Conservation (phyloP, 2,329 filamentous ascomycete species). For the Elsinoe arachidis region DNA sequence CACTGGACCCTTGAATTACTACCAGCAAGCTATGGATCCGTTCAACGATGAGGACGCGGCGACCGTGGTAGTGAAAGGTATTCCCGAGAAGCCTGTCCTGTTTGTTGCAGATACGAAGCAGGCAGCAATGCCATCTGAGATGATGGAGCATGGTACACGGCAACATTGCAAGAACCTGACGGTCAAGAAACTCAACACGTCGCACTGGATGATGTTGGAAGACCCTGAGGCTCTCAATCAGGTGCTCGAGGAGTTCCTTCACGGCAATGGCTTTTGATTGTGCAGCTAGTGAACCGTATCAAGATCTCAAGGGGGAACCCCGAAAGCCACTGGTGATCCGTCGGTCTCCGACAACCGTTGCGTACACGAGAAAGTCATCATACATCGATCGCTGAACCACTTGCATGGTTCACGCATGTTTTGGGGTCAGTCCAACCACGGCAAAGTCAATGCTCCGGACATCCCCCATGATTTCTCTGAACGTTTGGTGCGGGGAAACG, state of each 20-base stretch:
- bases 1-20: constrained; percentile 32
- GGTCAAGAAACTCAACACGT: constrained; percentile 27
- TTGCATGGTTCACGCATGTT: background rate
- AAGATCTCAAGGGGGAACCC: background rate
- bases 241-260: constrained; percentile 9
- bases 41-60: constrained; percentile 25
- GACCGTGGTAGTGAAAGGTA: constrained; percentile 21
- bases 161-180: constrained; percentile 27
- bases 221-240: constrained; percentile 24
- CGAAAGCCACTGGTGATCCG: background rate
- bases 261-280: constrained; percentile 2
- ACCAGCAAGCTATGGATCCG: constrained; percentile 24
- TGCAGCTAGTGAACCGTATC: background rate
- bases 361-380: background rate
- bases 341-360: background rate
- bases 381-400: background rate
- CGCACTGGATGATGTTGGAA: constrained; percentile 32
- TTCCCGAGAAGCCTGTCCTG: constrained; percentile 27
- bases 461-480: background rate
- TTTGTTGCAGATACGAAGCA: constrained; percentile 30
- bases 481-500: constrained; percentile 1
- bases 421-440: background rate
- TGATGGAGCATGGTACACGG: constrained; percentile 23
- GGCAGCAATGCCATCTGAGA: constrained; percentile 28
- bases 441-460: background rate